Base-by-base conservation (phyloP, 2,329 filamentous ascomycete genomes). In the Lachnellula suecica region DNA sequence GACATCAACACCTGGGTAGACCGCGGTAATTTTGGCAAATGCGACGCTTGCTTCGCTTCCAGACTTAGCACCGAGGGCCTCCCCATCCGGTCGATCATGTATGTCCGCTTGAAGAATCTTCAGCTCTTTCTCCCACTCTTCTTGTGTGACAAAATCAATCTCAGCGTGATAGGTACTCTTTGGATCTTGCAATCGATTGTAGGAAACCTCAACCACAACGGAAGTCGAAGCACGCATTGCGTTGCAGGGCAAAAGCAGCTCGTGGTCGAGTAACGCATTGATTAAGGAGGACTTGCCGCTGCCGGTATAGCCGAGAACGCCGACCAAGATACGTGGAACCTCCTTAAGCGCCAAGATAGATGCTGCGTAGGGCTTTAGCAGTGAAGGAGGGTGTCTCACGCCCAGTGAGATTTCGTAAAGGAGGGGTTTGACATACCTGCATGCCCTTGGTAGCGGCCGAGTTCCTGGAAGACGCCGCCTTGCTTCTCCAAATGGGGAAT, bases 201-300 rank as follows among this genome's bases (percentile, higher is more conserved):
- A 76, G 1, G 72, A 73, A 5, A 77, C 66, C 53, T 76, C 73
- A 0, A 73, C 76, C 1, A 77, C 72, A 2, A 76, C 74, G 13
- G 73, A 72, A 1, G 75, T 77, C 41, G 74, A 76, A 8, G 74
- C 75, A 29, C 72, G 64, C 73, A 77, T 76, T 57, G 72, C 76
- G 43, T 75, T 77, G 0, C 72, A 76, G 0, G 74, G 74, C 0
- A 77, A 70, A 2, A 77, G 62, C 3, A 70, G 68, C 56, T 78
- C 73, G 56, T 77, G 72, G 31, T 76, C 73, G 2, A 77, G 66
- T 51, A 78, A 19, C 10, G 59, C 57, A 45, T 63, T 63, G 38
- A 61, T 56, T 1, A 63, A 27, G 11, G 51, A 51, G 4, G 49
- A 51, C 31, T 63, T 61, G 4, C 60, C 59, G 31, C 38, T 37